Percentiles rank a stretch among this genome's conserved stretches.
Conservation (phyloP, 176 grass and related monocot genomes). For the Ampelocalamus luodianensis region DNA sequence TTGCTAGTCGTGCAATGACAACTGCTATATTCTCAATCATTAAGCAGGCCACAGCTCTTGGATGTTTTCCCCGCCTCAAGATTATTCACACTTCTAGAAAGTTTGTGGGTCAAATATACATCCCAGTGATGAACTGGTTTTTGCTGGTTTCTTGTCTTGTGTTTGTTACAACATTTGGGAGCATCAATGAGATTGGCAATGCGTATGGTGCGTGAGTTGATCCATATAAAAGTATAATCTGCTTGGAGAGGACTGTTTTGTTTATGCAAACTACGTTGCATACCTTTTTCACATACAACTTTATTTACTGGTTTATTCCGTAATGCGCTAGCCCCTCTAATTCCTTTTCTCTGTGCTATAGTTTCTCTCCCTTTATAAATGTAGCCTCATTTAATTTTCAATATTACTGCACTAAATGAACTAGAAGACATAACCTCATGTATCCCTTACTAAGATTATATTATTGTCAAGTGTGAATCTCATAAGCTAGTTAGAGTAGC, state of each 20-base stretch:
- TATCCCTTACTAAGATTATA: constrained; percentile 3
- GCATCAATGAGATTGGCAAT: constrained; percentile 98
- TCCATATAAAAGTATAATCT: not conserved
- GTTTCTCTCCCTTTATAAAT: constrained; percentile 28
- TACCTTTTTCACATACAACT: not conserved
- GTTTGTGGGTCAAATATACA: constrained; percentile 99
- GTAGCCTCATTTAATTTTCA: not conserved
- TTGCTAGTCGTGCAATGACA: constrained; percentile 97
- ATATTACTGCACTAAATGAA: constrained; percentile 3
- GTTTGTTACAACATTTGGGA: constrained; percentile 83
- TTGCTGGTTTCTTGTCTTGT: constrained; percentile 80
- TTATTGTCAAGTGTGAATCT: constrained; percentile 13
- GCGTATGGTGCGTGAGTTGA: constrained; percentile 73
- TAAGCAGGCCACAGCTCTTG: constrained; percentile 94
- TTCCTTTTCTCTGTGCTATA: constrained; percentile 20
- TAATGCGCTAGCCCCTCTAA: not conserved
- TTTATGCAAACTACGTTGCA: constrained; percentile 13
- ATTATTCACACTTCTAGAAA: constrained; percentile 96
- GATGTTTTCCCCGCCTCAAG: constrained; percentile 95
- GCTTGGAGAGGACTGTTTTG: not conserved
- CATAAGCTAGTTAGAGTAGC: constrained; percentile 15
- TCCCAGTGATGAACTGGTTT: constrained; percentile 97
- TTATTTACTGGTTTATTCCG: constrained; percentile 13
- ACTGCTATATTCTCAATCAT: constrained; percentile 92
- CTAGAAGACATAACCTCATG: not conserved